Percentiles rank a stretch among this genome's conserved stretches.
These are phyloP conservation scores for Paramecium primaurelia DNA, from an alignment of 73 alveolate genomes.

Conservation along the genomic window DNA sequence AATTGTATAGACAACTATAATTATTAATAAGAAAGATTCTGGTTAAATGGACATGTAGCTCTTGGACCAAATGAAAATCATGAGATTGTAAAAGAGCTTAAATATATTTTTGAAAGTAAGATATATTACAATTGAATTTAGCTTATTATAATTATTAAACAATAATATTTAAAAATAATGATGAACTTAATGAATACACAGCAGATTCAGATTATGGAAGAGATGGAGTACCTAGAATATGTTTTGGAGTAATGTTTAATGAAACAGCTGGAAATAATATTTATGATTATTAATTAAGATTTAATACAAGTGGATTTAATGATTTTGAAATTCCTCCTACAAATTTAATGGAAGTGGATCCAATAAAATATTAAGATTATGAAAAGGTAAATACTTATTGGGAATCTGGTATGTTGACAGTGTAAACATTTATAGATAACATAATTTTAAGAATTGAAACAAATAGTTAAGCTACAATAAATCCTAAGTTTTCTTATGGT, in stretches of 20 bases:
- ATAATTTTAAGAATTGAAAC: neutral
- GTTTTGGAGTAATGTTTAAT: neutral
- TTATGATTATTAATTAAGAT: neutral
- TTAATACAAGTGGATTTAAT: neutral
- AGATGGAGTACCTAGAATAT: neutral
- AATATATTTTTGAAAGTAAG: neutral
- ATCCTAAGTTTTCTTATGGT: neutral
- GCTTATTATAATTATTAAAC: neutral
- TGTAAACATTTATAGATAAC: constrained; percentile 36
- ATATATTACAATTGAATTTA: neutral
- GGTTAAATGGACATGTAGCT: constrained; percentile 24
- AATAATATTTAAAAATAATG: neutral
- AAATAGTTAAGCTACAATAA: neutral
- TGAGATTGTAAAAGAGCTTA: neutral
- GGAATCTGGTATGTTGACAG: constrained; percentile 1
- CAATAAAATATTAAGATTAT: neutral
- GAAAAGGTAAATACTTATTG: neutral
- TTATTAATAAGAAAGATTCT: neutral
- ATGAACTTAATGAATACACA: neutral
- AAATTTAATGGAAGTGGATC: neutral
- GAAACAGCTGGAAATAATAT: neutral
- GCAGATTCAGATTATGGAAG: neutral
- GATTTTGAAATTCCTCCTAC: neutral
- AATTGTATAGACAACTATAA: constrained; percentile 10
- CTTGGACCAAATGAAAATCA: neutral